phyloP scores from a whole-genome alignment of 225 moss, liverwort and hornwort genomes.

The Climacium dendroides region DNA sequence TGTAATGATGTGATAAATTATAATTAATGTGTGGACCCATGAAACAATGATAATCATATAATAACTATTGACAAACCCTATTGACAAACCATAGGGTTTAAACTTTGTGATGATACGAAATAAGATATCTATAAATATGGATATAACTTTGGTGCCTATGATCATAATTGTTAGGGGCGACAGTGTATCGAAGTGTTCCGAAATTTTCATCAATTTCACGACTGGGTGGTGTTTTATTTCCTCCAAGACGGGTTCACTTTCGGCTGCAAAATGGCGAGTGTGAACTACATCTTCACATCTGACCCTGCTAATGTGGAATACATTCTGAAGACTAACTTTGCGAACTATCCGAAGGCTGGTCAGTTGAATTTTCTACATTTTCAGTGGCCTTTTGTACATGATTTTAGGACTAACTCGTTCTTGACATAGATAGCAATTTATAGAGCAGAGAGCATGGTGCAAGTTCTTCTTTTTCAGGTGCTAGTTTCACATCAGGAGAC shows the following conservation, averaged over 20 bases:
- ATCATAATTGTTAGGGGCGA: constrained; percentile 5
- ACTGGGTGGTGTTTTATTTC: constrained; percentile 39
- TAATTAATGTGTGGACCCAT: too few species aligned
- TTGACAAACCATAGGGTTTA: too few species aligned
- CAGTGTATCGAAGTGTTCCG: constrained; percentile 29
- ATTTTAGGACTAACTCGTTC: too few species aligned
- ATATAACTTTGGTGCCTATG: not conserved
- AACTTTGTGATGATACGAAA: too few species aligned
- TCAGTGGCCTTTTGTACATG: not conserved
- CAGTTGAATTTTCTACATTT: not conserved
- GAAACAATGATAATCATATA: too few species aligned
- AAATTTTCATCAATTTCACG: constrained; percentile 33
- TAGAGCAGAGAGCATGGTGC: not conserved
- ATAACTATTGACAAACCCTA: too few species aligned
- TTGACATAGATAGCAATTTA: not conserved
- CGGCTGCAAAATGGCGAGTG: not conserved
- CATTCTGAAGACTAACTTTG: constrained; percentile 69
- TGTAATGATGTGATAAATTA: too few species aligned
- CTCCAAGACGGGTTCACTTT: constrained; percentile 28
- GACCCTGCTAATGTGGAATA: constrained; percentile 58
- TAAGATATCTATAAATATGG: too few species aligned
- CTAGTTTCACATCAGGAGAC: not conserved
- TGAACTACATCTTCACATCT: constrained; percentile 20
- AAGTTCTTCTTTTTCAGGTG: not conserved
- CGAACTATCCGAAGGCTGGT: constrained; percentile 61